A percentile compares a stretch with the other conserved stretches of the same genome.
These are phyloP conservation scores for Pisolithus marmoratus DNA, from an alignment of 768 basidiomycete species.

Conservation along the genomic window DNA sequence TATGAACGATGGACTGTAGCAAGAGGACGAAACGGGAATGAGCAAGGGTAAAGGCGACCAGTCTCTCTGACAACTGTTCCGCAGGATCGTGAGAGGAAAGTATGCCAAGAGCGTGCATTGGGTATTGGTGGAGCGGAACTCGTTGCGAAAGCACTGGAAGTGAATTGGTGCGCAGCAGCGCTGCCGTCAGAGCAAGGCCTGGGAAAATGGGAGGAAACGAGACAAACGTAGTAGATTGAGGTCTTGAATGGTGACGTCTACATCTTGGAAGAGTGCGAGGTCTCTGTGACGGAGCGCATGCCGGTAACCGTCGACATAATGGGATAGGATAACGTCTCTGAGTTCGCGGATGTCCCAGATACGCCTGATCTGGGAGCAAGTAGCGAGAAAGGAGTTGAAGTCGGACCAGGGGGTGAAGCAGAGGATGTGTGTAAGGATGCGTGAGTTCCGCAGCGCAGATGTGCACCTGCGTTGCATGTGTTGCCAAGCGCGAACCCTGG, in stretches of 20 bases:
- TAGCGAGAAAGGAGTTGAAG: constrained; percentile 34
- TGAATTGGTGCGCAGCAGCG: constrained; percentile 1
- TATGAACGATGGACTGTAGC: constrained; percentile 67
- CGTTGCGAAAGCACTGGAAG: constrained; percentile 57
- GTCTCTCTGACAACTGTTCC: constrained; percentile 32
- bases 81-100: constrained; percentile 33
- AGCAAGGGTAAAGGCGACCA: constrained; percentile 48
- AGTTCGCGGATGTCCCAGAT: constrained; percentile 28
- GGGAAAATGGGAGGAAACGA: constrained; percentile 8
- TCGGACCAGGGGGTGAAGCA: constrained; percentile 31
- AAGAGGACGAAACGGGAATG: constrained; percentile 74
- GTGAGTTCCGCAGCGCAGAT: constrained; percentile 29
- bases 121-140: constrained; percentile 63
- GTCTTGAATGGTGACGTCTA: constrained; percentile 53
- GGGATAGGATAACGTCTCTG: constrained; percentile 36
- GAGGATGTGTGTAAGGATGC: constrained; percentile 30
- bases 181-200: constrained; percentile 3
- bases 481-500: constrained; percentile 19
- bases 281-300: constrained; percentile 38
- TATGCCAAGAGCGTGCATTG: constrained; percentile 56
- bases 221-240: constrained; percentile 62
- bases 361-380: constrained; percentile 30
- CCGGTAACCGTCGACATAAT: constrained; percentile 55
- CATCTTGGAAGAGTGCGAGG: constrained; percentile 34
- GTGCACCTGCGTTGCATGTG: constrained; percentile 23